Evolutionary conservation across 768 basidiomycete species (phyloP).

Genomic region (Termitomyces sp.): DNA sequence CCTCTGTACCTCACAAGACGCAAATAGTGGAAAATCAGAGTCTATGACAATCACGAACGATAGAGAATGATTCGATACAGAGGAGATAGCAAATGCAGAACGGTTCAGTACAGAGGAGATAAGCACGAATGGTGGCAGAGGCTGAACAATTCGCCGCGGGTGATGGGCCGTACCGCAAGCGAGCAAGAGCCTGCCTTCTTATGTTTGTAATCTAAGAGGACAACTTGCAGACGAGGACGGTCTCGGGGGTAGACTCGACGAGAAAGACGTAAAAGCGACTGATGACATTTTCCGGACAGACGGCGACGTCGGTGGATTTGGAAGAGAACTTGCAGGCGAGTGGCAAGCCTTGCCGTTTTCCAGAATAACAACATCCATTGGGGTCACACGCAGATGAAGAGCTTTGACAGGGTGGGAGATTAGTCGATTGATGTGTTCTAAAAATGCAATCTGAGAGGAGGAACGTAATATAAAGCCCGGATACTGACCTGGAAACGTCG

Average conservation of each 20-base stretch:
- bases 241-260: constrained; percentile 60
- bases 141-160: constrained; percentile 38
- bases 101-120: constrained; percentile 50
- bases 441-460: neutral
- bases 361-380: constrained; percentile 19
- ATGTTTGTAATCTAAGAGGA: constrained; percentile 61
- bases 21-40: constrained; percentile 64
- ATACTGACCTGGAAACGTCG: neutral
- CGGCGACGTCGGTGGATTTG: constrained; percentile 64
- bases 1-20: neutral
- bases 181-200: constrained; percentile 47
- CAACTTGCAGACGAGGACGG: constrained; percentile 70
- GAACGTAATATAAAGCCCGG: neutral
- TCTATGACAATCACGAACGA: constrained; percentile 77
- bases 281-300: constrained; percentile 50
- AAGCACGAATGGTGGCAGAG: constrained; percentile 47
- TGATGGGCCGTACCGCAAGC: constrained; percentile 18
- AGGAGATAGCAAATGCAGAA: constrained; percentile 49
- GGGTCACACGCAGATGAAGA: constrained; percentile 10
- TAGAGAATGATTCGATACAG: constrained; percentile 51
- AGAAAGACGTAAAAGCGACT: constrained; percentile 55
- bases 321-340: constrained; percentile 66
- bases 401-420: neutral
- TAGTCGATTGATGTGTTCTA: neutral
- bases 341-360: too few species aligned